Evolutionary conservation across 2,329 filamentous ascomycete genomes (phyloP).

Genomic region (Phoma sp.): DNA sequence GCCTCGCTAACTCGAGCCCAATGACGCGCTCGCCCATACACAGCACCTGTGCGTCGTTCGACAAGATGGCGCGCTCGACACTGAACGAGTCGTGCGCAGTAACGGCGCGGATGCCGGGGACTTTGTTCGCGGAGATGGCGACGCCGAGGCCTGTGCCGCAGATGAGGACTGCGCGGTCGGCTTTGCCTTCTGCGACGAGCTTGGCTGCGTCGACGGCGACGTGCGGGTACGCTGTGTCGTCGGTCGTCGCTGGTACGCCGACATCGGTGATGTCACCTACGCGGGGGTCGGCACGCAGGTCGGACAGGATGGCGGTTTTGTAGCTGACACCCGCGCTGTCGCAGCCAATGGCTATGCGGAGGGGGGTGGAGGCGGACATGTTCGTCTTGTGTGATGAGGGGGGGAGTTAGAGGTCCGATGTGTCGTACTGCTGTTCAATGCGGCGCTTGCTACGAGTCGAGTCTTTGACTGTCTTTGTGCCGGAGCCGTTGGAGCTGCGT

Average conservation of each 20-base stretch:
- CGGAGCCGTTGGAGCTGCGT: constrained; percentile 15
- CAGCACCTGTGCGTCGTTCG: constrained; percentile 85
- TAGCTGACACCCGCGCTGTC: constrained; percentile 79
- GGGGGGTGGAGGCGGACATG: constrained; percentile 29
- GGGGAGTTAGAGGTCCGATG: constrained; percentile 33
- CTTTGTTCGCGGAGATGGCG: constrained; percentile 88
- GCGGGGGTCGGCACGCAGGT: constrained; percentile 70
- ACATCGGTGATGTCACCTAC: constrained; percentile 76
- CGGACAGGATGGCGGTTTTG: constrained; percentile 77
- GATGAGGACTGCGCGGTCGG: constrained; percentile 80
- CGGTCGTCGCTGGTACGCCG: constrained; percentile 67
- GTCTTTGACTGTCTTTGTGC: constrained; percentile 12
- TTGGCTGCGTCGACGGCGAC: constrained; percentile 75
- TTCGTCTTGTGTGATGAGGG: constrained; percentile 5
- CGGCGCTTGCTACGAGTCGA: constrained; percentile 16
- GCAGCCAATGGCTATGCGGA: constrained; percentile 68
- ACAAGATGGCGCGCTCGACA: constrained; percentile 79
- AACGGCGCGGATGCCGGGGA: constrained; percentile 82
- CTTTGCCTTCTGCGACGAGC: constrained; percentile 67
- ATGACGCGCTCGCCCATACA: constrained; percentile 87
- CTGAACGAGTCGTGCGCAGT: constrained; percentile 87
- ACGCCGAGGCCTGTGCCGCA: constrained; percentile 88
- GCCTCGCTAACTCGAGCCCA: constrained; percentile 78
- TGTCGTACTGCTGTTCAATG: constrained; percentile 43
- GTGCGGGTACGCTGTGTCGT: constrained; percentile 84